Evolutionary conservation across 2,329 filamentous ascomycete species (phyloP).

Genomic region (Cladorrhinum sp.): DNA sequence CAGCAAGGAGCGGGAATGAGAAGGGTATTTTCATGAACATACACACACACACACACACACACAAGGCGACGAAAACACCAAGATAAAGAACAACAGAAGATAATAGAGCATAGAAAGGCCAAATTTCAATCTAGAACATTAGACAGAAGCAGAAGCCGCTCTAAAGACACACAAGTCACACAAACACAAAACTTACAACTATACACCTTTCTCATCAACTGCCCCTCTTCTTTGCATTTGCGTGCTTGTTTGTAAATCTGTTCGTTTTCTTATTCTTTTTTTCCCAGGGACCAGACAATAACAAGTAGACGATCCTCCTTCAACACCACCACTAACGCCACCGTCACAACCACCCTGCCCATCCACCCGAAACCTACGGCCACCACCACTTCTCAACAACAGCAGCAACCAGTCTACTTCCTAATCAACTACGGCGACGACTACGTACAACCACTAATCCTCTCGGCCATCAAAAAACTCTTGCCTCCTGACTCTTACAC

Average conservation of each 20-base stretch:
- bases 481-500: conserved; percentile 34
- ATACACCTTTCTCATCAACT: no score
- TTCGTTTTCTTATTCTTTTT: conserved; percentile 14
- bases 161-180: neutral
- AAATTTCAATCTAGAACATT: conserved; percentile 26
- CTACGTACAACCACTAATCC: conserved; percentile 85
- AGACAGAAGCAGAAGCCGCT: conserved; percentile 16
- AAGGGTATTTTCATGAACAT: neutral
- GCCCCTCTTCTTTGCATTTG: no score
- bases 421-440: conserved; percentile 79
- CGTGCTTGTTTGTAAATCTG: neutral
- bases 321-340: no score
- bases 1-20: conserved; percentile 12
- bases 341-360: neutral
- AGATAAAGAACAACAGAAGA: no score
- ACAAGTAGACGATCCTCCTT: neutral
- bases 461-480: conserved; percentile 66
- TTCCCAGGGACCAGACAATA: conserved; percentile 9
- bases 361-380: neutral
- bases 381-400: neutral
- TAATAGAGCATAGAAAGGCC: conserved; percentile 30
- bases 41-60: no score
- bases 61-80: no score
- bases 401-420: conserved; percentile 55
- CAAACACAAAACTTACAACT: neutral